Evolutionary conservation across 768 basidiomycete species (phyloP), one percentile per base, ranked within the genome.

Genomic region (Rhizopogon roseolus): DNA sequence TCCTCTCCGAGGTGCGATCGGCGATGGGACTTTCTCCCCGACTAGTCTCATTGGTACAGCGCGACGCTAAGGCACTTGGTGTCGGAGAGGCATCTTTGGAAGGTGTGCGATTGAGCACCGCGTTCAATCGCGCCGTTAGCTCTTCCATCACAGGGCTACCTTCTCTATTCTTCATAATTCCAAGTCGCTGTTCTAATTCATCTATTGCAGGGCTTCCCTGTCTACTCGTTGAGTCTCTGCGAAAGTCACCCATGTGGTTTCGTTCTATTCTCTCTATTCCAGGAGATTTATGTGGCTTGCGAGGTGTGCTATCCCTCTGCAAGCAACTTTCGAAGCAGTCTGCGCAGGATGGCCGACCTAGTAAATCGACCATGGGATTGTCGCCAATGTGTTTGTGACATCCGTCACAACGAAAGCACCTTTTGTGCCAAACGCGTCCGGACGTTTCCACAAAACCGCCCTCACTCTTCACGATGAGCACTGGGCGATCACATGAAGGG

Each of bases 301-400:
- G 59, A 32, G 64, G 64, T 11, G 80, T 80, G 29, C 11, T 66
- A 54, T 78, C 80, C 29, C 82, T 74, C 54, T 78, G 81, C 44
- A 91, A 74, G 63, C 88, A 90, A 38, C 65, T 82, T 56, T 90
- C 91, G 60, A 93, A 93, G 62, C 91, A 93, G 40, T 86, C 86
- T 6, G 77, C 73, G 60, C 91, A 93, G 40, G 84, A 88, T 9
- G 91, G 91, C 32, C 80, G 78, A 4, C 91, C 91, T 11, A 90
- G 71, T n/a, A 93, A 71, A 66, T 93, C 91, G 32, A 93, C 86
- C 81, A 90, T 84, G 0, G 91, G 91, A 2, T 71, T 71, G 58
- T 86, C 79, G 7, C 88, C 85, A 32, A 93, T 84, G 57, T 84
- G 79, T 70, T 81, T 87, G 66, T 72, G 76, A 64, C 91, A 93